Base-by-base conservation (phyloP, 345 rosid genomes). In the Eutrema japonicum region DNA sequence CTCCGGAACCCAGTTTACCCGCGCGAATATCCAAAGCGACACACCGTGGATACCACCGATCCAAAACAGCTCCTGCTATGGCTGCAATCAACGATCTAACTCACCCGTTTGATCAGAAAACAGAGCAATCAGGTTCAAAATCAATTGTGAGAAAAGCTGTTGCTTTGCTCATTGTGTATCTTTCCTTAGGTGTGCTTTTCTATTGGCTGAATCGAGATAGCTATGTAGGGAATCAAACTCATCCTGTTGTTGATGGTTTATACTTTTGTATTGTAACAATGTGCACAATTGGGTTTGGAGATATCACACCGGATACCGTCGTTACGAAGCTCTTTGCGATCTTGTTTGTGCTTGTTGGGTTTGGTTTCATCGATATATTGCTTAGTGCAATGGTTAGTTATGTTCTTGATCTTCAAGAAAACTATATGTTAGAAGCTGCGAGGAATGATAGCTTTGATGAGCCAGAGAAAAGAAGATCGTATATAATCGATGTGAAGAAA, bases 211-310 rank as follows among this genome's bases (percentile, higher is more conserved):
- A 83, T 72, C 82, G 91, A 40, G 78, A 85, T 48, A 56, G 68
- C 47, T 95, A 85, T 68, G 7, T 71, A 1, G 93, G 80, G 4
- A 62, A 16, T 12, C 80, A 85, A 73, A 95, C 96, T 35, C 93
- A 94, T 55, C 99, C 96, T 1, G 83, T 92, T n/a, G 92, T 89
- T 60, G 99, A 90, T 75, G 97, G 92, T 6, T 69, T 95, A 59
- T 95, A 90, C 77, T 95, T 95, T 70, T 90, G 96, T 70, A 85
- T 89, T 16, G 97, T 94, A 1, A 94, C 98, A 4, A 88, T 94
- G 96, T 94, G 98, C 76, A 94, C 98, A 0, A 91, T 94, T 48
- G 97, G 96, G 12, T 95, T 90, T 58, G 97, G 97, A 50, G 99
- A 95, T 64, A 95, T 95, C 6, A 92, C 89, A 2, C 96, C 97